Base-by-base conservation (phyloP, 441 rosid genomes). In the Erodium trifolium region DNA sequence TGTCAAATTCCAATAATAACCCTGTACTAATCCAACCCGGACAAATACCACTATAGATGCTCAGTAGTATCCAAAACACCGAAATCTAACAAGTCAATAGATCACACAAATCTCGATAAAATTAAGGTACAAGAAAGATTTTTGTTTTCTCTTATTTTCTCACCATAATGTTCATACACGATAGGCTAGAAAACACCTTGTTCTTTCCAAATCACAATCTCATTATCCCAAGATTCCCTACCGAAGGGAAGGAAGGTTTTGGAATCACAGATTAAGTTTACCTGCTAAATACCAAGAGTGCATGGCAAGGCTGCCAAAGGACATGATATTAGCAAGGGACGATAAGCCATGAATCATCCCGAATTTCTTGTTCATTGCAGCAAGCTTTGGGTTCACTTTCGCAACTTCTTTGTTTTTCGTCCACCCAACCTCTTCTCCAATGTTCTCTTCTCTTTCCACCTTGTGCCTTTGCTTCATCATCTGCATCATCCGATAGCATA, bases 391-490 rank as follows among this genome's bases (percentile, higher is more conserved):
- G 68, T 78, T 86, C 63, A 47, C 74, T 81, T 88, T 90, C 2
- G 93, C 96, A 13, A 60, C 82, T 66, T 90, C 96, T 59, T 5
- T 43, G 78, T 86, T 90, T 89, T 90, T 90, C 4, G 93, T 68
- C 90, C 85, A 72, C 10, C 93, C 96, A 35, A 86, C 59, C 78
- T 90, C 93, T 6, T 76, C 79, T 63, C 93, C 96, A 16, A 88
- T 84, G 72, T 81, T 82, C 60, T 81, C 78, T 59, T 86, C 96
- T 35, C 84, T 79, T 76, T 88, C 96, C 34, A 90, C 87, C 77
- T 86, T 90, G 78, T 90, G 93, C 73, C 96, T 90, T 80, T 90
- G 87, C 82, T 81, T 88, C 96, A 90, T 88, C 89, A 86, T 84
- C 96, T 90, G 72, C 47, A 70, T 63, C 63, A 77, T 39, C 62